Conservation (phyloP, 75 land plant genomes). For the Azolla pinnata region DNA sequence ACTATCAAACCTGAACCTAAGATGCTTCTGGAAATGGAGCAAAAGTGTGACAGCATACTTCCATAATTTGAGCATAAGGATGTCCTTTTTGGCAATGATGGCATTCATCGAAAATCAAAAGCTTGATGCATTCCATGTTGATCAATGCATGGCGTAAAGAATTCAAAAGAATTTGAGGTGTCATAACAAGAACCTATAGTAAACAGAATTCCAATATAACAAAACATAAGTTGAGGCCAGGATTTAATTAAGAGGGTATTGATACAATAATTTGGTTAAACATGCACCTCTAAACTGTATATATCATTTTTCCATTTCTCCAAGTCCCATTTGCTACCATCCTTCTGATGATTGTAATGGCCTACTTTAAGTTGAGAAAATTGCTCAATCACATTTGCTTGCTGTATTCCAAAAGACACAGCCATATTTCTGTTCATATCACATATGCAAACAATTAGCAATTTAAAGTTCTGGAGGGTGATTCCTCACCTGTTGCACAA, state of each 20-base stretch:
- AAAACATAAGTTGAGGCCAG: too few species aligned
- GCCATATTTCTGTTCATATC: too few species aligned
- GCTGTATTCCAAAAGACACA: constrained; percentile 34
- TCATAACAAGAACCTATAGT: constrained; percentile 95
- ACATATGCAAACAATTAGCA: too few species aligned
- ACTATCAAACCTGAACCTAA: not conserved
- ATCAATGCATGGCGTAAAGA: constrained; percentile 64
- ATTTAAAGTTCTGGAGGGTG: not conserved
- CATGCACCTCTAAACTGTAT: constrained; percentile 52
- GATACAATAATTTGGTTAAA: too few species aligned
- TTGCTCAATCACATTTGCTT: constrained; percentile 47
- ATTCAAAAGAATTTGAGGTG: constrained; percentile 63
- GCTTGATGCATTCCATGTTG: constrained; percentile 56
- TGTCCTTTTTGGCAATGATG: constrained; percentile 87
- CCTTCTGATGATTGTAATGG: constrained; percentile 60
- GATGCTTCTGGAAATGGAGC: not conserved
- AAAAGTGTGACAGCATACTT: constrained; percentile 27
- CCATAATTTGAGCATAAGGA: constrained; percentile 94
- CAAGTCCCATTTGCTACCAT: constrained; percentile 58
- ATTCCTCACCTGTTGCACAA: constrained; percentile 45
- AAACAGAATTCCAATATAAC: too few species aligned
- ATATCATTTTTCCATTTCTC: constrained; percentile 48
- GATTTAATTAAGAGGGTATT: too few species aligned
- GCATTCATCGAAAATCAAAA: constrained; percentile 93
- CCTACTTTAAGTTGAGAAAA: constrained; percentile 67